Evolutionary conservation across 1,139 yeast species (phyloP).

Genomic region (Starmera stellimalicola): DNA sequence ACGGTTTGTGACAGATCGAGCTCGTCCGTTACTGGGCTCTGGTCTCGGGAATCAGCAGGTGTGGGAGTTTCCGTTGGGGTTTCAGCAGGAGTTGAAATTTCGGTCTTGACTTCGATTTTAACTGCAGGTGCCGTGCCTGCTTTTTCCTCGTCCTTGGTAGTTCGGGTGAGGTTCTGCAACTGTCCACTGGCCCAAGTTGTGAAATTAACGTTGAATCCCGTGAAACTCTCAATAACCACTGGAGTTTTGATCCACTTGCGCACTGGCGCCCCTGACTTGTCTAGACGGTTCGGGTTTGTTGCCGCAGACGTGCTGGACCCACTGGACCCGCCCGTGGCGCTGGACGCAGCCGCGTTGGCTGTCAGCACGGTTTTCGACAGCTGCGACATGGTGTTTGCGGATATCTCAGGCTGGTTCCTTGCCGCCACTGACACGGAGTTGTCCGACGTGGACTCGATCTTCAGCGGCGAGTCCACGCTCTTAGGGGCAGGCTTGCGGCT

Average conservation of each 20-base stretch:
- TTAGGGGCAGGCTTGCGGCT: slow-evolving; percentile 1
- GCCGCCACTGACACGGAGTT: background rate
- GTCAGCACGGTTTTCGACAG: slow-evolving; percentile 1
- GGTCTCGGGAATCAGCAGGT: too few relatives aligned
- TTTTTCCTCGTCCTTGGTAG: slow-evolving; percentile 3
- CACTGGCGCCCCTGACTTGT: slow-evolving; percentile 40
- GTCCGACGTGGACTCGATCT: slow-evolving; percentile 1
- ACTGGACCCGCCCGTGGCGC: slow-evolving; percentile 7
- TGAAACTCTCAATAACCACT: slow-evolving; percentile 43
- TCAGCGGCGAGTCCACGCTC: slow-evolving; percentile 1
- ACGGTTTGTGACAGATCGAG: too few relatives aligned
- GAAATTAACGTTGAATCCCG: slow-evolving; percentile 45
- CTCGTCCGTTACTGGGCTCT: too few relatives aligned
- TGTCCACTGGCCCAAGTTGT: slow-evolving; percentile 30
- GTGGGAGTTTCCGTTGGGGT: background rate
- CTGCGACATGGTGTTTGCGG: background rate
- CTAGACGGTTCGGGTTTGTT: slow-evolving; percentile 21
- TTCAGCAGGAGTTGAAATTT: background rate
- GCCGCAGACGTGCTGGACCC: slow-evolving; percentile 4
- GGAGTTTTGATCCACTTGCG: slow-evolving; percentile 44
- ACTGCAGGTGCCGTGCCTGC: slow-evolving; percentile 1
- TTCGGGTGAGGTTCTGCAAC: slow-evolving; percentile 1
- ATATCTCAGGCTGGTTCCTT: background rate
- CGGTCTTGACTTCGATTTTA: slow-evolving; percentile 7
- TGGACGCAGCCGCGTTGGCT: background rate